phyloP scores from a whole-genome alignment of 495 filamentous ascomycete genomes.

The Aspergillus egyptiacus region DNA sequence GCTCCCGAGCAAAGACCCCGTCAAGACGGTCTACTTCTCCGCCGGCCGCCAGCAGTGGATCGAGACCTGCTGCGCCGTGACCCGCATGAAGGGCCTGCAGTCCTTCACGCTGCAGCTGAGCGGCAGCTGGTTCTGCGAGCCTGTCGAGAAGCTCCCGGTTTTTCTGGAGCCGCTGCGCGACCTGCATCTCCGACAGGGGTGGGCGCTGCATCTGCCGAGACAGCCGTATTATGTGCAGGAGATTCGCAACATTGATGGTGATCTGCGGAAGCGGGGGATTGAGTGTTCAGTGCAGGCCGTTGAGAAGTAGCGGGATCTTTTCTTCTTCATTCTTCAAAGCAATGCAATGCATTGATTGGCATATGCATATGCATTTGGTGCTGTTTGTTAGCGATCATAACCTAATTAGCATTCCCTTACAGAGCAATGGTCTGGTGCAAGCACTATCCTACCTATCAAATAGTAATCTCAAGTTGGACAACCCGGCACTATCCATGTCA shows the following conservation, averaged over 20 bases:
- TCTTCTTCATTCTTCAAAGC: no score
- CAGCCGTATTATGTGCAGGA: slow-evolving; percentile 37
- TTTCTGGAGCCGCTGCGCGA: slow-evolving; percentile 38
- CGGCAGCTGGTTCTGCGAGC: slow-evolving; percentile 40
- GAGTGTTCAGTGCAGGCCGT: slow-evolving; percentile 14
- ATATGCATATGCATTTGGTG: no score
- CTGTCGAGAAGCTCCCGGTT: slow-evolving; percentile 35
- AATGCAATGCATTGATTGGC: no score
- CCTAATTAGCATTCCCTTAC: no score
- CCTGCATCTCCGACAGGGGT: slow-evolving; percentile 20
- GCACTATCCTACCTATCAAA: no score
- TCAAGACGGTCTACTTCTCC: slow-evolving; percentile 39
- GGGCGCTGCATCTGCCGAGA: slow-evolving; percentile 33
- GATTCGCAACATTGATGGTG: slow-evolving; percentile 25
- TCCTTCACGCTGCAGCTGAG: slow-evolving; percentile 35
- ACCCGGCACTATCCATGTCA: no score
- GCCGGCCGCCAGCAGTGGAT: slow-evolving; percentile 40
- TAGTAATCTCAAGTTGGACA: no score
- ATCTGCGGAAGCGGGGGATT: slow-evolving; percentile 30
- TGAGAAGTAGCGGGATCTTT: no score
- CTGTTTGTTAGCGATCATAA: no score
- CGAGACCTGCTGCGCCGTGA: slow-evolving; percentile 34
- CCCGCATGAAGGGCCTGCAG: slow-evolving; percentile 23
- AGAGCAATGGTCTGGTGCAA: no score
- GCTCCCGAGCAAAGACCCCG: slow-evolving; percentile 43